A percentile compares a stretch with the other conserved stretches of the same genome.
These are phyloP conservation scores for Cryomyces minteri DNA, from an alignment of 495 filamentous ascomycete genomes.

Conservation along the genomic window DNA sequence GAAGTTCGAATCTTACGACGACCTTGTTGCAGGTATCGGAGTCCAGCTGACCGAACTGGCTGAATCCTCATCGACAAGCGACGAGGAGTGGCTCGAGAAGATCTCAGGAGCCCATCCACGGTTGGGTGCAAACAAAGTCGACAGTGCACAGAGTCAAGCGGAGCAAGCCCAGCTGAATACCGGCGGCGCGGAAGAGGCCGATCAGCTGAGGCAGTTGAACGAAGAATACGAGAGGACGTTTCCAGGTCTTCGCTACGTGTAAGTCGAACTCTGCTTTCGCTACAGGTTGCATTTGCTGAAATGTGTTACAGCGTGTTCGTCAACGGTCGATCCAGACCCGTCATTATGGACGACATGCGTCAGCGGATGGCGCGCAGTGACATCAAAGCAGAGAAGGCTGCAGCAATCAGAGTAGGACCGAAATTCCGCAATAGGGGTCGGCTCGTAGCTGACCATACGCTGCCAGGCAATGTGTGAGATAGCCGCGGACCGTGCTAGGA, in stretches of 20 bases:
- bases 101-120: constrained; percentile 82
- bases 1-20: constrained; percentile 40
- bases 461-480: constrained; percentile 55
- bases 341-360: constrained; percentile 76
- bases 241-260: constrained; percentile 73
- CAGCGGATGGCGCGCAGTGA: constrained; percentile 52
- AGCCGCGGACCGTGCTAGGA: constrained; percentile 39
- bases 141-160: constrained; percentile 52
- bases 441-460: neutral
- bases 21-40: constrained; percentile 39
- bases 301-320: constrained; percentile 50
- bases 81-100: constrained; percentile 38
- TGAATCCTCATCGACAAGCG: constrained; percentile 30
- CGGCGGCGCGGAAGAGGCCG: constrained; percentile 27
- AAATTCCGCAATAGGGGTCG: neutral
- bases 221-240: constrained; percentile 65
- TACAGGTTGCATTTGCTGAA: neutral
- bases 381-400: constrained; percentile 44
- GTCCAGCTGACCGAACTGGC: constrained; percentile 33
- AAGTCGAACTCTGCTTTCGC: constrained; percentile 15
- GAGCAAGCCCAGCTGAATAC: constrained; percentile 64
- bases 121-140: constrained; percentile 59
- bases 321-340: constrained; percentile 52
- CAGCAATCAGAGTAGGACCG: constrained; percentile 52
- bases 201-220: constrained; percentile 47